A percentile compares a stretch with the other conserved stretches of the same genome.
These are phyloP conservation scores for Alternaria sp. DNA, from an alignment of 2,329 filamentous ascomycete species.

Conservation along the genomic window DNA sequence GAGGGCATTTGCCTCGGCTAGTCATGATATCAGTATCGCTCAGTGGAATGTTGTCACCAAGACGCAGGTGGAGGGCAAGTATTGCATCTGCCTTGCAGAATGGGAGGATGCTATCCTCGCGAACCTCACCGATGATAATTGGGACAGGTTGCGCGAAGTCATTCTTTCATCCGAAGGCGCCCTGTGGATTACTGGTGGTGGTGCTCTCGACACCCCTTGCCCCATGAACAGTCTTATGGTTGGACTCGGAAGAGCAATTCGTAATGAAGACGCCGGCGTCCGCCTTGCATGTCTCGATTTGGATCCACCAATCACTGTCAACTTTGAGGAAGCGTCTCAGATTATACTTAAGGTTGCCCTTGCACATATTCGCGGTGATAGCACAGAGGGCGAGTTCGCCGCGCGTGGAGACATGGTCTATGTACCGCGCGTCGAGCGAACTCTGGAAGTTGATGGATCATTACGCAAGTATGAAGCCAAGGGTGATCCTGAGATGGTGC, in stretches of 20 bases:
- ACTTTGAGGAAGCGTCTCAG: constrained; percentile 6
- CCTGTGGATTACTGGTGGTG: constrained; percentile 16
- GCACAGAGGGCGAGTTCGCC: constrained; percentile 13
- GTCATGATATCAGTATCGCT: neutral
- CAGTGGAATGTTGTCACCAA: constrained; percentile 2
- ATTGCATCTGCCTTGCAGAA: constrained; percentile 13
- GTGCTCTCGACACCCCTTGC: constrained; percentile 8
- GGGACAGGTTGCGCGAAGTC: constrained; percentile 9
- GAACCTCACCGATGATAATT: constrained; percentile 10
- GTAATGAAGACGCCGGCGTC: constrained; percentile 11
- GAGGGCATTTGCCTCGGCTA: constrained; percentile 2
- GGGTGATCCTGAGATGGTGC: constrained; percentile 13
- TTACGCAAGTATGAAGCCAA: constrained; percentile 17
- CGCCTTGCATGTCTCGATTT: constrained; percentile 15
- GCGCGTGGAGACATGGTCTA: constrained; percentile 10
- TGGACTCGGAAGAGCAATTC: constrained; percentile 14
- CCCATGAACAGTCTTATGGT: constrained; percentile 16
- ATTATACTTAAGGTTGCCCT: constrained; percentile 10
- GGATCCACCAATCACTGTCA: constrained; percentile 1
- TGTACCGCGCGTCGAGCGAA: constrained; percentile 11
- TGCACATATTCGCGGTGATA: constrained; percentile 6
- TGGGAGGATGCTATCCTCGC: constrained; percentile 12
- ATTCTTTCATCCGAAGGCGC: constrained; percentile 9
- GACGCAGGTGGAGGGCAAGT: constrained; percentile 5
- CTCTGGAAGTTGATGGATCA: constrained; percentile 6